These are phyloP conservation scores for Tardiomyces depauwii DNA, from an alignment of 1,139 yeast species.

Conservation along the genomic window DNA sequence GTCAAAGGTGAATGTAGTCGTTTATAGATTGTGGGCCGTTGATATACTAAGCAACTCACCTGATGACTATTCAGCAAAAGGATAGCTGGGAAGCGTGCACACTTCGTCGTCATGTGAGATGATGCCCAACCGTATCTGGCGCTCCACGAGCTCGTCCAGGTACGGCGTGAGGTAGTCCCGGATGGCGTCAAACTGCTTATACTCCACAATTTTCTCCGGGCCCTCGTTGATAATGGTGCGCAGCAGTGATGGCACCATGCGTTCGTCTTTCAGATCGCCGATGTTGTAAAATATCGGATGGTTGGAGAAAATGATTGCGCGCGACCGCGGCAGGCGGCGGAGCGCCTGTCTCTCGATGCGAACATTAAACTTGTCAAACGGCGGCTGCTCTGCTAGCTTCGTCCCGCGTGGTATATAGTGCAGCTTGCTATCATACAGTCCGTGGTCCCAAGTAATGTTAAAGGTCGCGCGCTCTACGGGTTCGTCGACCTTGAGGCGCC, in stretches of 20 bases:
- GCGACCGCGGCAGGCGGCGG: slow-evolving; percentile 50
- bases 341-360: slow-evolving; percentile 58
- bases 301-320: slow-evolving; percentile 50
- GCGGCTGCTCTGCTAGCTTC: slow-evolving; percentile 22
- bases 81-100: slow-evolving; percentile 50
- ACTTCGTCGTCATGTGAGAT: slow-evolving; percentile 47
- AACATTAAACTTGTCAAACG: slow-evolving; percentile 37
- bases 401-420: slow-evolving; percentile 22
- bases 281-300: slow-evolving; percentile 61
- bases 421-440: slow-evolving; percentile 38
- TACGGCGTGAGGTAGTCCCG: slow-evolving; percentile 51
- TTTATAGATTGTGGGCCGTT: too few relatives aligned
- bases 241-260: slow-evolving; percentile 54
- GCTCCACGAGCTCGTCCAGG: slow-evolving; percentile 42
- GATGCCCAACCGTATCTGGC: slow-evolving; percentile 47
- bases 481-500: slow-evolving; percentile 43
- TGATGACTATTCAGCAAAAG: slow-evolving; percentile 38
- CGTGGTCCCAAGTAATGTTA: slow-evolving; percentile 65
- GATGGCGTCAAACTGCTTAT: slow-evolving; percentile 46
- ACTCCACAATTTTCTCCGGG: slow-evolving; percentile 52
- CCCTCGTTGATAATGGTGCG: slow-evolving; percentile 54
- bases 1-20: too few relatives aligned
- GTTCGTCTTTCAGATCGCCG: slow-evolving; percentile 73
- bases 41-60: not conserved
- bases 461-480: slow-evolving; percentile 70